Evolutionary conservation across 192 early-diverging fungal species (phyloP), one percentile per base, ranked within the genome.

Genomic region (Kickxella alabastrina): DNA sequence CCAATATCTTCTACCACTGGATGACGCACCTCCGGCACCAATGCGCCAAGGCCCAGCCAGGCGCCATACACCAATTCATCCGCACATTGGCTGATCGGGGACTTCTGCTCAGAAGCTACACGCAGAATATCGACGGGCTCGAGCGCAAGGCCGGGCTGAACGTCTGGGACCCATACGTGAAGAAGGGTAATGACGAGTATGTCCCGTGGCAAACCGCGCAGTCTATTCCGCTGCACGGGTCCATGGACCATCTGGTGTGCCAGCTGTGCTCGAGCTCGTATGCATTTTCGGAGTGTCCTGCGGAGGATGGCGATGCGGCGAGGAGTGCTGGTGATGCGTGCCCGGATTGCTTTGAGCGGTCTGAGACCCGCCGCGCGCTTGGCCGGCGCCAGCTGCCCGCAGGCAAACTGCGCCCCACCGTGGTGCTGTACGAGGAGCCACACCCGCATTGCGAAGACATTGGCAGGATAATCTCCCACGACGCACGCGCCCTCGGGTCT

Each of bases 81-180:
- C 82, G 83, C 23, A 54, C 76, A 41, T 66, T 98, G 12, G 79
- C 84, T 12, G 82, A 87, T 21, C 76, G 79, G 31, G 86, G 88
- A 29, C 75, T 83, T 62, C 74, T 98, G 18, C 60, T 89, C 14
- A 79, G 96, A 15, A 92, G 90, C 71, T 98, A 98, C 61, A 97
- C 96, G 19, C 95, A 95, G 74, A 98, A 98, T 68, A 97, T 98
- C 53, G 96, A 98, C 56, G 87, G 90, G 40, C 79, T 98, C 6
- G 94, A 98, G 64, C 78, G 80, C 40, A 80, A 82, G 9, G 79
- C 89, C 0, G 83, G 85, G 10, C 68, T 91, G 48, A 54, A 68
- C 2, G 79, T 81, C n/a, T 77, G 62, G 59, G 63, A 69, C 47
- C 75, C 63, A 7, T 55, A 65, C 46, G 49, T 42, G 10, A 10